These are phyloP conservation scores for Pneumocystis canis DNA, from an alignment of 1,139 yeast species.

Conservation along the genomic window DNA sequence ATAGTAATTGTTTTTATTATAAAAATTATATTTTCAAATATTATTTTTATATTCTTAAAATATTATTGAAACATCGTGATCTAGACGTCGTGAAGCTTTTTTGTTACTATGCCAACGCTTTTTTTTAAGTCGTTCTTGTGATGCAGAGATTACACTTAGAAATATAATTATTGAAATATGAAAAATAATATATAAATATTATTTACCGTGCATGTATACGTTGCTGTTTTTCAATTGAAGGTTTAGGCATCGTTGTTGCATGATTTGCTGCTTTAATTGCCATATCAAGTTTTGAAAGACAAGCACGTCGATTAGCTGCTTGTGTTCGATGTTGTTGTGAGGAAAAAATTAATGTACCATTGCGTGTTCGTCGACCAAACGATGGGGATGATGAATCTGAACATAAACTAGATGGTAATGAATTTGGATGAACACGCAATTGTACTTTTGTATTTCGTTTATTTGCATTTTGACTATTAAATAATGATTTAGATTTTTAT, in stretches of 20 bases:
- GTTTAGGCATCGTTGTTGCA: neutral
- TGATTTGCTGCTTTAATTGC: neutral
- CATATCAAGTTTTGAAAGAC: neutral
- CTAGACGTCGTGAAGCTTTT: neutral
- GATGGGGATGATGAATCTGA: neutral
- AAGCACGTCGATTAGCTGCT: neutral
- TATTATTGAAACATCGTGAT: neutral
- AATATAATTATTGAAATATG: no score
- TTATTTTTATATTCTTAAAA: neutral
- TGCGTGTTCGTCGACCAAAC: neutral
- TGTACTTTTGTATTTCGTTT: neutral
- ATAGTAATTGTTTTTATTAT: no score
- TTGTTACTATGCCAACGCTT: neutral
- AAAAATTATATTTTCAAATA: no score
- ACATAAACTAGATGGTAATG: neutral
- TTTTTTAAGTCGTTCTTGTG: neutral
- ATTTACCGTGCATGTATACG: neutral
- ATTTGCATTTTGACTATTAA: neutral
- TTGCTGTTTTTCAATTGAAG: neutral
- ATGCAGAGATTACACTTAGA: no score
- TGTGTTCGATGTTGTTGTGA: constrained; percentile 1
- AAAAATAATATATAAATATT: no score
- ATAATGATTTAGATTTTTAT: neutral
- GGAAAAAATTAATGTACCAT: neutral
- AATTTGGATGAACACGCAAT: neutral